These are phyloP conservation scores for Tuber aestivum DNA, from an alignment of 495 filamentous ascomycete genomes.

Conservation along the genomic window DNA sequence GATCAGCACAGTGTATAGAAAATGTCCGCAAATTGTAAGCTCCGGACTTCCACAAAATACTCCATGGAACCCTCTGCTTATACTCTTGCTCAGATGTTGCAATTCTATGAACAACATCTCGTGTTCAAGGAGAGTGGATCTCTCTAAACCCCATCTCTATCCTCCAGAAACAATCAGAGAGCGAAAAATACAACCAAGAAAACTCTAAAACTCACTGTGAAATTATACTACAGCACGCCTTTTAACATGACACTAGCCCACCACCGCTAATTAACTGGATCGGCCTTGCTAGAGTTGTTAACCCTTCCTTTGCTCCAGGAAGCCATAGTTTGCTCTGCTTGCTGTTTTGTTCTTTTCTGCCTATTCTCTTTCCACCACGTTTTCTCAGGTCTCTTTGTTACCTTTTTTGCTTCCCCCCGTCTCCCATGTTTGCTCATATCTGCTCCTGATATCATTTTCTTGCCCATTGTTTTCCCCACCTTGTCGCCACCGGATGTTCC, in stretches of 20 bases:
- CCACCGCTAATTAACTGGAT: neutral
- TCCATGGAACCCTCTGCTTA: constrained; percentile 10
- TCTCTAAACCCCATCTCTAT: constrained; percentile 15
- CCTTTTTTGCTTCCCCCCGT: neutral
- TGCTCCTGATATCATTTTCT: neutral
- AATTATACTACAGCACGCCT: neutral
- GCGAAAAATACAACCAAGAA: neutral
- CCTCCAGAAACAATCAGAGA: neutral
- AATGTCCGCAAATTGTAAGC: constrained; percentile 57
- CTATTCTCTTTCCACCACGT: neutral
- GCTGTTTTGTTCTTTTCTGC: neutral
- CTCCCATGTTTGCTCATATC: neutral
- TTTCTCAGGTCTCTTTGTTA: neutral
- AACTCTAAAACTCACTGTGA: neutral
- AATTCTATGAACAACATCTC: constrained; percentile 57
- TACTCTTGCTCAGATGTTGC: constrained; percentile 50
- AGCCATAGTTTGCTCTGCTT: neutral
- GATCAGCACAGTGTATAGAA: constrained; percentile 52
- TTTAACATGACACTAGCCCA: neutral
- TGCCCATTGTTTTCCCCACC: neutral
- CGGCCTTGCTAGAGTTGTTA: neutral
- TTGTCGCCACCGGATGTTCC: neutral
- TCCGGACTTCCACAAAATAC: neutral
- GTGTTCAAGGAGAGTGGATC: constrained; percentile 41
- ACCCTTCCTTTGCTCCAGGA: neutral